Evolutionary conservation across 305 asterid species (phyloP), one percentile per base, ranked within the genome.

Genomic region (Solanum hybrid): DNA sequence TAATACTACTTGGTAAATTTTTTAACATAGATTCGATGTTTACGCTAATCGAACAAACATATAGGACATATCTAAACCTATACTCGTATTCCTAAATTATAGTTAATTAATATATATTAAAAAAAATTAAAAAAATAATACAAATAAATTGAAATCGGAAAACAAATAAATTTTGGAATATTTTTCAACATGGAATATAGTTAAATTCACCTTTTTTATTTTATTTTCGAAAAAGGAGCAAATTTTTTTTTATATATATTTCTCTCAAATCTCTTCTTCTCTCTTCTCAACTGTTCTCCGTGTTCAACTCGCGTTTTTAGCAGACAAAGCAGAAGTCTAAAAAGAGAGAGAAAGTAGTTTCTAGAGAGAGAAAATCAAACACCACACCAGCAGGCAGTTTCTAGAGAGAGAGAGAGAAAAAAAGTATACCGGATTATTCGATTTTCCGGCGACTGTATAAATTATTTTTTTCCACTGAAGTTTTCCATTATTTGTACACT

Each of bases 291-390:
- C 96, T 90, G 97, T 92, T 93, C 93, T 90, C 98, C 99, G 98
- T 89, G 98, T 95, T 95, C 93, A 91, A 92, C 95, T 95, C 98
- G 96, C 94, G 96, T 95, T 91, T 88, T 89, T 85, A 89, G 94
- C 91, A 92, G 92, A 90, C 91, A 90, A 76, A 90, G 24, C 4
- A 85, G 72, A 75, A 69, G 60, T 51, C 92, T 90, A 89, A 91
- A 56, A 19, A 56, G 15, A 35, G 45, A 19, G 75, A 32, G 27
- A 77, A 14, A 35, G 56, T 36, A 64, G 38, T 69, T 24, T 79
- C 24, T 88, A 89, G 91, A 88, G 91, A 87, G 90, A 75, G 78
- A 79, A 79, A 34, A 88, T 26, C 88, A 31, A 81, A 34, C 64
- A 27, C 3, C 35, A 78, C 34, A 78, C 17, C 36, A 38, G 32